Evolutionary conservation across 1,284 basidiomycete genomes (phyloP), one percentile per base, ranked within the genome.

Genomic region (Neonothopanus nambi): DNA sequence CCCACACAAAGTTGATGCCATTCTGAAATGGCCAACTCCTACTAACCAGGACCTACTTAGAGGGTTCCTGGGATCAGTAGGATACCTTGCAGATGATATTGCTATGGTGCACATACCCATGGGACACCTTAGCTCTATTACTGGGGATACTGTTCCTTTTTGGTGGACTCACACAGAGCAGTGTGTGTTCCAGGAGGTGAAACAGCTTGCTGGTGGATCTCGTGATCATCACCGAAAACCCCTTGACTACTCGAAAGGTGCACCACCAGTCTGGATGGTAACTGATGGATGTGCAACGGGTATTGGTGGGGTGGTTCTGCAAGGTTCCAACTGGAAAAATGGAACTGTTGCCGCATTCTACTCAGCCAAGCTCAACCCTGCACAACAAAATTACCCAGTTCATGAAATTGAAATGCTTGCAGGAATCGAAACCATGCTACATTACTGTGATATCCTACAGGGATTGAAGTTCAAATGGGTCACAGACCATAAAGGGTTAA

Each of bases 401-500:
- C 65, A 68, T 38, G 66, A 70, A 40, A 57, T 63, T 9, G 67
- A 70, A 48, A 58, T 67, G 54, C 46, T 70, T 0, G 67, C 63
- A 0, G 63, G 65, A 23, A 52, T 68, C 6, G 63, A 68, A 30
- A 52, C 65, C 1, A 60, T 71, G 54, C 56, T 65, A 17, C 33
- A 59, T 9, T 63, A 65, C 41, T 30, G 54, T 8, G 53, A 63
- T 46, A 55, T 64, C n/a, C 48, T 67, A 2, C 52, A 61, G 18
- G 69, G 70, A 0, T 33, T 40, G 0, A 21, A 42, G 0, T 72
- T 74, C 17, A 59, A 37, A 0, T 64, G 70, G 59, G 44, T 67
- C 13, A 71, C 65, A 0, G 69, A 74, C 42, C 67, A 74, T 30
- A 65, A 68, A 8, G 63, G 63, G 0, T 42, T 71, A 0, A 55